Evolutionary conservation across 805 yeast species (phyloP).

Genomic region (Babjeviella inositovora): DNA sequence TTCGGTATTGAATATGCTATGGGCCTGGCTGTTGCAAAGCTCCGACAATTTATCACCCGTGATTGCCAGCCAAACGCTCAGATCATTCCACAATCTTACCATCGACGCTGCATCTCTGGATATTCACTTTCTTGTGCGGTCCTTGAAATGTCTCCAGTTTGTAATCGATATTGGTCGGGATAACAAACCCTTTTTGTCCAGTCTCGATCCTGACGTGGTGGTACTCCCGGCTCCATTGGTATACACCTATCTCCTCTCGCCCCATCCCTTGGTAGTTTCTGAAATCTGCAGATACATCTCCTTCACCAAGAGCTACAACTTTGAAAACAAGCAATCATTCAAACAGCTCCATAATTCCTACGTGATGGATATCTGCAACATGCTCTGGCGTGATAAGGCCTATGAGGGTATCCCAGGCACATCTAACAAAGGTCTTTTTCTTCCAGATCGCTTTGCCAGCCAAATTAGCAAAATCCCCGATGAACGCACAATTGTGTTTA

Average conservation of each 20-base stretch:
- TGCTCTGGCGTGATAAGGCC: conserved; percentile 39
- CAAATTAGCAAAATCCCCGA: conserved; percentile 10
- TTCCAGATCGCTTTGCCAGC: conserved; percentile 13
- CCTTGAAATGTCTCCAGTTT: conserved; percentile 3
- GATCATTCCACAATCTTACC: not conserved
- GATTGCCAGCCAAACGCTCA: conserved; percentile 1
- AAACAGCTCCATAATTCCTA: conserved; percentile 26
- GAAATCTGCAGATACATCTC: conserved; percentile 28
- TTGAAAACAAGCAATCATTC: conserved; percentile 7
- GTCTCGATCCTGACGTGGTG: conserved; percentile 10
- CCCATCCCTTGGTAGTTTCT: conserved; percentile 27
- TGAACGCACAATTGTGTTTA: conserved; percentile 8
- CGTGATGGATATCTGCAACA: conserved; percentile 38
- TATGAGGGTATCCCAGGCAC: conserved; percentile 17
- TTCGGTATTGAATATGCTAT: no score
- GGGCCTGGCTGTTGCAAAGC: no score
- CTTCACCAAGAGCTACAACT: conserved; percentile 16
- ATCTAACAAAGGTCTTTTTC: conserved; percentile 19
- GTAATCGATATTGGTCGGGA: conserved; percentile 2
- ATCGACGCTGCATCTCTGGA: no score
- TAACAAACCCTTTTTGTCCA: conserved; percentile 3
- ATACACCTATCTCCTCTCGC: conserved; percentile 18
- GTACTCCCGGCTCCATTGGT: conserved; percentile 21
- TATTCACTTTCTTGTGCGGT: no score
- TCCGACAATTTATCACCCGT: not conserved